Base-by-base conservation (phyloP, 371 early-diverging fungal genomes). In the Cokeromyces recurvatus region DNA sequence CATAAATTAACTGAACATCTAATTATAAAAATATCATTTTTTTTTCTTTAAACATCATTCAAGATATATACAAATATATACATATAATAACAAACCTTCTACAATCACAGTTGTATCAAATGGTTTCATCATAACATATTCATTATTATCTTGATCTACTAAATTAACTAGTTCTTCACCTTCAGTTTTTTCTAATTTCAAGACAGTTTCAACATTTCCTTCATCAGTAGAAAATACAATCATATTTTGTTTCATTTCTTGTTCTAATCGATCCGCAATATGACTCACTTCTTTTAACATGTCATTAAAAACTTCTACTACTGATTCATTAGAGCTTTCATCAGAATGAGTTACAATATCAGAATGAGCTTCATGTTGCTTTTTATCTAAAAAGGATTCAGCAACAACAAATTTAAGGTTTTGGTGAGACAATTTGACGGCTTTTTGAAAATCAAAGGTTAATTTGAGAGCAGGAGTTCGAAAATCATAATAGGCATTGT, bases 1-100 rank as follows among this genome's bases (percentile, higher is more conserved):
- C 84, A 44, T 79, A 64, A 35, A 81, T 55, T 11, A 83, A 52
- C 36, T 66, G 71, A 27, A 64, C 46, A 58, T 83, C 82, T 73
- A 56, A 32, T 20, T 27, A 11, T 7, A 27, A 11, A 27, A 11
- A 7, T n/a, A 23, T 5, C 12, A 21, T 20, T 6, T 20, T 19
- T 5, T 23, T 6, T 4, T 14, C 10, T n/a, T 2, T 25, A 7
- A 21, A 41, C 12, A 20, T 23, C 3, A 9, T 19, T 9, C 10
- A 22, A 22, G 11, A 19, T 34, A n/a, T 25, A 46, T 24, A n/a
- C n/a, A n/a, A n/a, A n/a, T n/a, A n/a, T n/a, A n/a, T 14, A 25
- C n/a, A n/a, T n/a, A n/a, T n/a, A n/a, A n/a, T n/a, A 7, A 29
- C 29, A 29, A 47, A 75, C 75, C 73, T 64, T 76, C 78, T 38